phyloP scores from a whole-genome alignment of 345 rosid species.

The Bretschneidera sinensis region DNA sequence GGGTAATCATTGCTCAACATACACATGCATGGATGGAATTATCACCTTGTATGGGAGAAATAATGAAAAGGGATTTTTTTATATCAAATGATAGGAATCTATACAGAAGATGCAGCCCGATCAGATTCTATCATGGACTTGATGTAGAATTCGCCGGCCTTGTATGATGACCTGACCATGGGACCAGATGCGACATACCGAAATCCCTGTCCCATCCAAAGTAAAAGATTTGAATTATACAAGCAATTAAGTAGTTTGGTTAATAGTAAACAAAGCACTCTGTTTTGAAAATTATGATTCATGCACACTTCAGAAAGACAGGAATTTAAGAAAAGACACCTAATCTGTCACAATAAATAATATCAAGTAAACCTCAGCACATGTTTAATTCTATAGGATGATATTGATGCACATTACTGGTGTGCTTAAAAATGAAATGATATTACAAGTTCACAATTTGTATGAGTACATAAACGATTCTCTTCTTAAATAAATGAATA shows the following conservation, averaged over 20 bases:
- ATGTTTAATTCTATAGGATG: background rate
- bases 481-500: no score
- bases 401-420: background rate
- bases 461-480: no score
- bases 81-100: constrained; percentile 21
- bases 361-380: background rate
- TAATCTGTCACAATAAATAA: background rate
- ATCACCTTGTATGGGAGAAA: background rate
- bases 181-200: constrained; percentile 98
- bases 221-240: background rate
- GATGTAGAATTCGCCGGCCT: constrained; percentile 97
- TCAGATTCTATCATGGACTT: constrained; percentile 94
- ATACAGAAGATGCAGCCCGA: constrained; percentile 56
- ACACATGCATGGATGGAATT: constrained; percentile 1
- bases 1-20: background rate
- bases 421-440: background rate
- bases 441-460: no score
- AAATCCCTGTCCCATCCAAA: constrained; percentile 63
- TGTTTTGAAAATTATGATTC: no score
- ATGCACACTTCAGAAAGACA: no score
- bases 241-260: background rate
- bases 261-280: no score
- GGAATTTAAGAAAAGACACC: background rate
- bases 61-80: background rate
- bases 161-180: constrained; percentile 98